phyloP scores from a whole-genome alignment of 129 eudicot species.

The Scalesia atractyloides region DNA sequence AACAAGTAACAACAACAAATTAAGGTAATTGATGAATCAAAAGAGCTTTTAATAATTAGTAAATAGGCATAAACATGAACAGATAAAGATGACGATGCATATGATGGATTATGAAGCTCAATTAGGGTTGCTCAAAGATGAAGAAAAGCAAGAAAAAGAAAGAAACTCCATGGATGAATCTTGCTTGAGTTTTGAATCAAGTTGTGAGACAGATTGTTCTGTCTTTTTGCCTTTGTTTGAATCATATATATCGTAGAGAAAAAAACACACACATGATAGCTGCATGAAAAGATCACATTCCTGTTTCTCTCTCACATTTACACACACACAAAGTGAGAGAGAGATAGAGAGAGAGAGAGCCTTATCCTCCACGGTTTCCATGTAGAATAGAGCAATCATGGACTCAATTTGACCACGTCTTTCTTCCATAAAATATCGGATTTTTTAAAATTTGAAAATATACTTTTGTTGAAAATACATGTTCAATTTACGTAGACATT shows the following conservation, averaged over 20 bases:
- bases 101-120: slow-evolving; percentile 2
- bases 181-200: slow-evolving; percentile 23
- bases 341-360: slow-evolving; percentile 24
- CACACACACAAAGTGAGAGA: neutral
- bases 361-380: slow-evolving; percentile 39
- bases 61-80: slow-evolving; percentile 11
- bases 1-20: neutral
- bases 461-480: neutral
- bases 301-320: slow-evolving; percentile 33
- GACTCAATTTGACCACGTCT: slow-evolving; percentile 41
- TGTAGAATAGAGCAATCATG: slow-evolving; percentile 30
- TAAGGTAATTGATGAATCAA: neutral
- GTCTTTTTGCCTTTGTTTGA: slow-evolving; percentile 45
- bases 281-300: slow-evolving; percentile 36
- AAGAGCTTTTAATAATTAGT: neutral
- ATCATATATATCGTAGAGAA: slow-evolving; percentile 36
- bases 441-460: no score
- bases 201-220: slow-evolving; percentile 33
- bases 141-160: slow-evolving; percentile 13
- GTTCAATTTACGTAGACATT: neutral
- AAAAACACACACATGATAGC: slow-evolving; percentile 40
- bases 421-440: neutral
- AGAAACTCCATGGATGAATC: slow-evolving; percentile 29
- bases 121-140: slow-evolving; percentile 10
- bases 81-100: neutral